Percentiles rank a stretch among this genome's conserved stretches.
Conservation (phyloP, 1,284 basidiomycete species). For the Testicularia cyperi region DNA sequence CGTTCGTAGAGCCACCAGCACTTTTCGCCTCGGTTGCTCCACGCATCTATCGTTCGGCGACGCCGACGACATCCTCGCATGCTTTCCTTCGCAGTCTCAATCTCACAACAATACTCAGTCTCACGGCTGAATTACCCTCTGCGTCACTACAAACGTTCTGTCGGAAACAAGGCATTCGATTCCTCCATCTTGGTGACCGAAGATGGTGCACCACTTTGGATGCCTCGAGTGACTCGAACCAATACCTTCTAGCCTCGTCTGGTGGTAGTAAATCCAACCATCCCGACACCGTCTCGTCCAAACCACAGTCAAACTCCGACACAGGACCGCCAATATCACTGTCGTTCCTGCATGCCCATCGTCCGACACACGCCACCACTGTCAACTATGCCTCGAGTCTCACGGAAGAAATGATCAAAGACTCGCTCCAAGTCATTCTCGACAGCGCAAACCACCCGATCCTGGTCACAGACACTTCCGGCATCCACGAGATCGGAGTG, state of each 20-base stretch:
- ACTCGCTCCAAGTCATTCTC: constrained; percentile 49
- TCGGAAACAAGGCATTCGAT: constrained; percentile 20
- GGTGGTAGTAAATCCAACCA: too few relatives aligned
- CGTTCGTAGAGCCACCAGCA: constrained; percentile 41
- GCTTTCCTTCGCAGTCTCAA: constrained; percentile 38
- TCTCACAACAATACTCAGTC: constrained; percentile 46
- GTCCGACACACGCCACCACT: constrained; percentile 13
- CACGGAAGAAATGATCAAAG: constrained; percentile 49
- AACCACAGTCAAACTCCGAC: too few relatives aligned
- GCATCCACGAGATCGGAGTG: constrained; percentile 54
- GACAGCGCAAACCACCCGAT: constrained; percentile 38
- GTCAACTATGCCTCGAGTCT: constrained; percentile 21
- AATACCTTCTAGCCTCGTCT: too few relatives aligned
- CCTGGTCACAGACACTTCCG: constrained; percentile 51
- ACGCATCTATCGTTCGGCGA: constrained; percentile 48
- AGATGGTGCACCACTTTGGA: constrained; percentile 8
- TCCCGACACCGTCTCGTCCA: too few relatives aligned
- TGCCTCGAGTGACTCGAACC: too few relatives aligned
- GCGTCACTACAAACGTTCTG: constrained; percentile 34
- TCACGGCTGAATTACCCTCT: constrained; percentile 51
- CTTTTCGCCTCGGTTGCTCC: constrained; percentile 48
- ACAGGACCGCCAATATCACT: too few relatives aligned
- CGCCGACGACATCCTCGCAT: constrained; percentile 29
- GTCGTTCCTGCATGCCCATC: constrained; percentile 11
- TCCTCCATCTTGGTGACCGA: constrained; percentile 47